Percentiles rank a stretch among this genome's conserved stretches.
Conservation (phyloP, 2,329 filamentous ascomycete genomes). For the Camptophora hylomeconis region DNA sequence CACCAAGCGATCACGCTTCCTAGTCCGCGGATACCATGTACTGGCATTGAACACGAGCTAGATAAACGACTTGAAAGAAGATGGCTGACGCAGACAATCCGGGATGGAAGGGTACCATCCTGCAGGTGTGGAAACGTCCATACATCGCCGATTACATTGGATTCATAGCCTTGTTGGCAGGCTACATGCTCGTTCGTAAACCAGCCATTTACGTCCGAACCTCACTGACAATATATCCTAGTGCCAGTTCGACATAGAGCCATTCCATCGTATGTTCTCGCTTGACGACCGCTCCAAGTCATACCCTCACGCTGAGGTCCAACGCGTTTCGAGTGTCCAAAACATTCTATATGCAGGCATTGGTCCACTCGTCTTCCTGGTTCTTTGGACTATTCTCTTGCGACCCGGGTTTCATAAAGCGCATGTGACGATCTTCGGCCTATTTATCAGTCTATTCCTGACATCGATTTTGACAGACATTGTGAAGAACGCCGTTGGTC, state of each 20-base stretch:
- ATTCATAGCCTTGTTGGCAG: conserved; percentile 54
- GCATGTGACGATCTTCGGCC: conserved; percentile 72
- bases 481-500: conserved; percentile 76
- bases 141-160: conserved; percentile 85
- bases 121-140: conserved; percentile 50
- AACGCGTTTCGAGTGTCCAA: conserved; percentile 62
- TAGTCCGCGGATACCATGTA: no score
- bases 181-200: conserved; percentile 38
- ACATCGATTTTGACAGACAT: conserved; percentile 77
- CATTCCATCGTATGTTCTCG: conserved; percentile 91
- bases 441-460: conserved; percentile 63
- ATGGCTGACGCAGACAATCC: conserved; percentile 1
- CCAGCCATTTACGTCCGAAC: neutral
- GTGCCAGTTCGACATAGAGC: conserved; percentile 58
- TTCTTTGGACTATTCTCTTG: conserved; percentile 50
- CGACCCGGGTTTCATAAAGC: conserved; percentile 61
- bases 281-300: conserved; percentile 73
- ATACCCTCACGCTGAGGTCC: conserved; percentile 71
- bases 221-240: conserved; percentile 36
- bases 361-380: conserved; percentile 54
- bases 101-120: conserved; percentile 34
- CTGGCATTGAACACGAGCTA: no score
- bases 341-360: conserved; percentile 69
- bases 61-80: neutral
- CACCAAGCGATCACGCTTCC: no score